Base-by-base conservation (phyloP, 192 early-diverging fungal species). In the Dissophora ornata region DNA sequence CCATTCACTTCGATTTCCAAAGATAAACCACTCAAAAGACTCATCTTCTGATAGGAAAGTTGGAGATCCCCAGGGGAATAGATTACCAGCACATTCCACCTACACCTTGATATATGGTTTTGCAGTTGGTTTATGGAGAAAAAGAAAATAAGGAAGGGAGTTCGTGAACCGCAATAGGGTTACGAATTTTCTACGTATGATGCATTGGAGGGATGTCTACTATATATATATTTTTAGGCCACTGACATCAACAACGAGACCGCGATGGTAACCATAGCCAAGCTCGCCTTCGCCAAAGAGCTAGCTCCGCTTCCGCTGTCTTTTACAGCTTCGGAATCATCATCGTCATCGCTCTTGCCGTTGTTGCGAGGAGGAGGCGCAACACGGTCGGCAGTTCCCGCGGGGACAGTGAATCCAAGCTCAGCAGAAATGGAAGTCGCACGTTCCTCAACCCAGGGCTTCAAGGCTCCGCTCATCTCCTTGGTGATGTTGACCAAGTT, bases 401-500 rank as follows among this genome's bases (percentile, higher is more conserved):
- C 57, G 19, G 63, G 73, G 64, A 77, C 57, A 3, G 51, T 49
- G 46, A 77, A 77, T n/a, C 13, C 44, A 24, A 77, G 25, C 44
- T 77, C 64, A 15, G 57, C 29, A 11, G 73, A 29, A 18, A 67
- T 33, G 15, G 64, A 41, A 18, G 21, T 45, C 4, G 73, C 49
- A 9, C 63, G 57, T 8, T 33, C 34, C 4, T 19, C 33, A 6
- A 77, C 25, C 73, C 73, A 77, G 13, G 64, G 64, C 62, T 77
- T 77, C 33, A 77, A 34, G n/a, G 64, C 63, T 3, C 51, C 64
- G 4, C 34, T 48, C 73, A 77, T 77, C 15, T 77, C 64, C 58
- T 57, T 67, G 32, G 73, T 77, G 52, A 77, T 32, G 26, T 67
- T 77, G 58, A 44, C 53, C 51, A 77, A 29, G 64, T 77, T 77